A percentile compares a stretch with the other conserved stretches of the same genome.
Conservation (phyloP, 1,284 basidiomycete species). For the Golubevia sp. region DNA sequence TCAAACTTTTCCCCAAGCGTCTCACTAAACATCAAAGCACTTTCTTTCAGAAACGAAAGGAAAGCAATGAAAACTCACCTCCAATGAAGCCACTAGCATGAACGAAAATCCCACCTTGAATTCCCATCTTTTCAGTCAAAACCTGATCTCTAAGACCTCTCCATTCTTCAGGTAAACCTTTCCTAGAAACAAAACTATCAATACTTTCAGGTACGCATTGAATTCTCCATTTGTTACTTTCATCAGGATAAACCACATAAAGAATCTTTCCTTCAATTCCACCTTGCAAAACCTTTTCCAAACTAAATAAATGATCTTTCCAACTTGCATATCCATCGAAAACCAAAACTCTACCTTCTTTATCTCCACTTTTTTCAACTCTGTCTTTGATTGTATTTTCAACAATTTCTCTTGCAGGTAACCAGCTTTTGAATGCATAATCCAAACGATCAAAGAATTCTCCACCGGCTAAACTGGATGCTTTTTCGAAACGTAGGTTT, state of each 20-base stretch:
- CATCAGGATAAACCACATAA: constrained; percentile 86
- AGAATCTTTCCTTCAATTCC: constrained; percentile 66
- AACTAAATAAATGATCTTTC: constrained; percentile 92
- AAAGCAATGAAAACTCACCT: constrained; percentile 71
- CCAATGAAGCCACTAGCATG: constrained; percentile 97
- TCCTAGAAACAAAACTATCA: constrained; percentile 86
- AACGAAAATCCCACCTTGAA: constrained; percentile 82
- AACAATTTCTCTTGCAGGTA: constrained; percentile 87
- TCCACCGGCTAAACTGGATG: constrained; percentile 79
- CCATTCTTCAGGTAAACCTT: constrained; percentile 90
- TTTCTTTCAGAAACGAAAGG: no score
- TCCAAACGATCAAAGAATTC: constrained; percentile 83
- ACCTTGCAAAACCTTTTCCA: constrained; percentile 67
- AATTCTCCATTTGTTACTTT: constrained; percentile 81
- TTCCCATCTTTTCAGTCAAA: constrained; percentile 75
- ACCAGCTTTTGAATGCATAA: constrained; percentile 86
- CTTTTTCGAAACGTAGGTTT: constrained; percentile 69
- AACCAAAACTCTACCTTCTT: constrained; percentile 77
- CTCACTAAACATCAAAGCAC: no score
- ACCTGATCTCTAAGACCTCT: constrained; percentile 84
- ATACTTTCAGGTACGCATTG: constrained; percentile 85
- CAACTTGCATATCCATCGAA: constrained; percentile 82
- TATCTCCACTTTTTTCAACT: constrained; percentile 67
- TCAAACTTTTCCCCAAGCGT: no score
- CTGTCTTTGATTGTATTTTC: constrained; percentile 69